Evolutionary conservation across 2,329 filamentous ascomycete species (phyloP).

Genomic region (Pyricularia sp.): DNA sequence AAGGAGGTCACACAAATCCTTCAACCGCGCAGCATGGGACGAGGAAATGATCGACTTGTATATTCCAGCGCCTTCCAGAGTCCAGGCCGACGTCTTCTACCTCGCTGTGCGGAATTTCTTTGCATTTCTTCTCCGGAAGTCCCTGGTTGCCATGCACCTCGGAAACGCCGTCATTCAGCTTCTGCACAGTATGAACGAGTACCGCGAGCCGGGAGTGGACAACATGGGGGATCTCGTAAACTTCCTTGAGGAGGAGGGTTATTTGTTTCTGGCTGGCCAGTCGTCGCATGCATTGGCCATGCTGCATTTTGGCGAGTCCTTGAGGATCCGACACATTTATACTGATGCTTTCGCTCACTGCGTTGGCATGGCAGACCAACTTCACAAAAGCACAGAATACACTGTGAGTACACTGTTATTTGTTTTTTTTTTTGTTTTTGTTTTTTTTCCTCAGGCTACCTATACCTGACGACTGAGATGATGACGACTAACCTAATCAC

Average conservation of each 20-base stretch:
- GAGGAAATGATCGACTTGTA: conserved; percentile 46
- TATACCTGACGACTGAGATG: not conserved
- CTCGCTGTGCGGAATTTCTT: conserved; percentile 67
- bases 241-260: conserved; percentile 62
- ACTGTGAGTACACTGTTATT: conserved; percentile 33
- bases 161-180: conserved; percentile 55
- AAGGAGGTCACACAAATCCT: conserved; percentile 7
- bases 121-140: conserved; percentile 56
- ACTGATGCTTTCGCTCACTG: conserved; percentile 68
- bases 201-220: conserved; percentile 41
- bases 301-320: conserved; percentile 58
- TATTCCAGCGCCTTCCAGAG: conserved; percentile 53
- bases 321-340: conserved; percentile 56
- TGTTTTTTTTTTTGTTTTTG: not conserved
- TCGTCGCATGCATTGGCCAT: conserved; percentile 60
- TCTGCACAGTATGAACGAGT: conserved; percentile 55
- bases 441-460: too few species aligned
- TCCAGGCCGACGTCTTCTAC: conserved; percentile 52
- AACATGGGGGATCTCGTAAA: conserved; percentile 52
- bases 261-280: conserved; percentile 55
- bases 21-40: conserved; percentile 13
- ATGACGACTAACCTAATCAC: not conserved
- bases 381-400: conserved; percentile 50
- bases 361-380: conserved; percentile 61
- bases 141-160: conserved; percentile 59